Evolutionary conservation across 768 basidiomycete species (phyloP).

Genomic region (Tylopilus rubrobrunneus): DNA sequence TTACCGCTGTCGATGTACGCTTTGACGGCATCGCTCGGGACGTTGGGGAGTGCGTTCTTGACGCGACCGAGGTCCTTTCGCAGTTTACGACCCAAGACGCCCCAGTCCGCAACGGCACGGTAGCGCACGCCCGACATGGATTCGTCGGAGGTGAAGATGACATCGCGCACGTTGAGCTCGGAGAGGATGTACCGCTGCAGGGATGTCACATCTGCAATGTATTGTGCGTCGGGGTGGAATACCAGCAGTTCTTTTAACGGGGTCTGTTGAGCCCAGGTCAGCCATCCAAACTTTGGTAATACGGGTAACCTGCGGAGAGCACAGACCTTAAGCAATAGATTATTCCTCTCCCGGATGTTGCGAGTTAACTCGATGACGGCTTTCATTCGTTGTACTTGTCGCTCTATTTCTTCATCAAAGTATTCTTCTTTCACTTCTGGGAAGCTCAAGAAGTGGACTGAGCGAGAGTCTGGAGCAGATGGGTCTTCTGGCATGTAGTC

Average conservation of each 20-base stretch:
- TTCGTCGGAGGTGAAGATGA: constrained; percentile 90
- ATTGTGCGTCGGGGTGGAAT: constrained; percentile 85
- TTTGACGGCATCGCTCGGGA: constrained; percentile 82
- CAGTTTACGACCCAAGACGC: constrained; percentile 88
- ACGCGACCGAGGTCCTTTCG: constrained; percentile 89
- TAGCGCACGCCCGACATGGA: constrained; percentile 81
- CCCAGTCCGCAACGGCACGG: constrained; percentile 91
- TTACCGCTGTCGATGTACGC: constrained; percentile 69
- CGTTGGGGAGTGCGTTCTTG: constrained; percentile 76
- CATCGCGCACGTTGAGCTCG: constrained; percentile 90
- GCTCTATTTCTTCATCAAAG: constrained; percentile 89
- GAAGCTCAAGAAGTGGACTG: constrained; percentile 93
- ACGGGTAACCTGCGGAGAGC: background rate
- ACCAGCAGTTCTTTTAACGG: constrained; percentile 90
- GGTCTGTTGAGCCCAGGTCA: constrained; percentile 46
- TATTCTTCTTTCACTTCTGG: constrained; percentile 92
- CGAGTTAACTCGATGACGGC: constrained; percentile 90
- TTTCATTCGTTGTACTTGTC: constrained; percentile 93
- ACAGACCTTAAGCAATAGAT: constrained; percentile 81
- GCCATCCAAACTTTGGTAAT: background rate
- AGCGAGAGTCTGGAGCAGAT: constrained; percentile 73
- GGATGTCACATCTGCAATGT: constrained; percentile 79
- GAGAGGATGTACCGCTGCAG: constrained; percentile 87
- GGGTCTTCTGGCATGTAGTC: constrained; percentile 80
- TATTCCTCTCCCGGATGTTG: constrained; percentile 82